A percentile compares a stretch with the other conserved stretches of the same genome.
These are phyloP conservation scores for Plasmodium inui DNA, from an alignment of 169 alveolate genomes.

Conservation along the genomic window DNA sequence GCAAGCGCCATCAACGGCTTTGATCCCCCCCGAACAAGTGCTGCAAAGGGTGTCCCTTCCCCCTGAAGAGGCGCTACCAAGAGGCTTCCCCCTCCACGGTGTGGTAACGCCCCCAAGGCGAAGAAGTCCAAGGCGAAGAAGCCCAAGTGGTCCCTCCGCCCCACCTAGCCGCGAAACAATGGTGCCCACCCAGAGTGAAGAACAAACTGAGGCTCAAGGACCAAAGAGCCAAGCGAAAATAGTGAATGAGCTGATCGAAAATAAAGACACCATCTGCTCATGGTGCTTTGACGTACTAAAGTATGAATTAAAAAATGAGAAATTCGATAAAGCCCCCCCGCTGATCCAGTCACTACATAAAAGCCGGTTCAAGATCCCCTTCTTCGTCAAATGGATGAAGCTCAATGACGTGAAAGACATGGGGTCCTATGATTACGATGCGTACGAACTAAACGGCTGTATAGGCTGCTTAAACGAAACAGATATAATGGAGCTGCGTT, in stretches of 20 bases:
- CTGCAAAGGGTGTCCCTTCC: too few relatives aligned
- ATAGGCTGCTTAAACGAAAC: slow-evolving; percentile 50
- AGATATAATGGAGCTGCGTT: slow-evolving; percentile 27
- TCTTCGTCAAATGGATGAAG: slow-evolving; percentile 70
- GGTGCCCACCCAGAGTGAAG: neutral
- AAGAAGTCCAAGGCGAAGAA: neutral
- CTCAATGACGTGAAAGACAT: slow-evolving; percentile 22
- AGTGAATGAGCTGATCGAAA: slow-evolving; percentile 21
- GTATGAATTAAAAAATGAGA: slow-evolving; percentile 35
- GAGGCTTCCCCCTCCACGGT: neutral
- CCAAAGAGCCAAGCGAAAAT: neutral
- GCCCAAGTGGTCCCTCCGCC: neutral
- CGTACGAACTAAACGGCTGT: slow-evolving; percentile 62
- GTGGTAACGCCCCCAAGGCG: neutral
- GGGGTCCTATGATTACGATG: slow-evolving; percentile 48
- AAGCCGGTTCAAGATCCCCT: slow-evolving; percentile 20
- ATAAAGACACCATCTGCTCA: slow-evolving; percentile 31
- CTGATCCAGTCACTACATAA: slow-evolving; percentile 13
- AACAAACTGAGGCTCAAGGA: neutral
- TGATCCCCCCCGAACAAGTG: neutral
- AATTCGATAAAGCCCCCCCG: slow-evolving; percentile 35
- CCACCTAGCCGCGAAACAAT: neutral
- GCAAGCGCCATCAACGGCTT: neutral
- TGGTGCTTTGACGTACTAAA: slow-evolving; percentile 63
- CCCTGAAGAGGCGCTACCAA: neutral